Conservation (phyloP, 768 basidiomycete species). For the Psilocybe sp. region DNA sequence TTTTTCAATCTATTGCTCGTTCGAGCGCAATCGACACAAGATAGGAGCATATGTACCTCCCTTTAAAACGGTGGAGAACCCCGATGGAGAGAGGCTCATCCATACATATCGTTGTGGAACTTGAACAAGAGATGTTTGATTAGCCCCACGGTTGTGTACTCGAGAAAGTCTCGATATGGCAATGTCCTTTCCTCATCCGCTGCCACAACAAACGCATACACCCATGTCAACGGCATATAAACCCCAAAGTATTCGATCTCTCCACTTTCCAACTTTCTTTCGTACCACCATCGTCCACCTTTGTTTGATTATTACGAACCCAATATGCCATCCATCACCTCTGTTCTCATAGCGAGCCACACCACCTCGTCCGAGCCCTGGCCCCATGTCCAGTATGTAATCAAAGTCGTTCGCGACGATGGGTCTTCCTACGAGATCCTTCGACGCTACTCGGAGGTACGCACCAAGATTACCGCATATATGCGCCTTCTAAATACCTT, state of each 20-base stretch:
- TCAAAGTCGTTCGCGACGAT: slow-evolving; percentile 15
- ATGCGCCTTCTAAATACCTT: slow-evolving; percentile 6
- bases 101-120: background rate
- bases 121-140: background rate
- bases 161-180: slow-evolving; percentile 1
- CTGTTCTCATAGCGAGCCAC: slow-evolving; percentile 10
- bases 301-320: no score
- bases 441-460: slow-evolving; percentile 17
- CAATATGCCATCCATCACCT: slow-evolving; percentile 8
- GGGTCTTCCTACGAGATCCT: slow-evolving; percentile 11
- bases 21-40: no score
- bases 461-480: slow-evolving; percentile 10
- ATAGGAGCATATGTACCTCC: no score
- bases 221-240: background rate
- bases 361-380: slow-evolving; percentile 16
- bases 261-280: background rate
- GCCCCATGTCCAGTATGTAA: slow-evolving; percentile 15
- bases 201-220: slow-evolving; percentile 15
- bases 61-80: no score
- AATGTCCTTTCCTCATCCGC: slow-evolving; percentile 14
- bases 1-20: no score
- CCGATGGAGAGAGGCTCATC: no score
- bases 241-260: background rate
- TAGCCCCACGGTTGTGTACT: background rate
- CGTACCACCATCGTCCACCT: background rate